Base-by-base conservation (phyloP, 495 filamentous ascomycete species). In the Hapsidospora chrysogenum region DNA sequence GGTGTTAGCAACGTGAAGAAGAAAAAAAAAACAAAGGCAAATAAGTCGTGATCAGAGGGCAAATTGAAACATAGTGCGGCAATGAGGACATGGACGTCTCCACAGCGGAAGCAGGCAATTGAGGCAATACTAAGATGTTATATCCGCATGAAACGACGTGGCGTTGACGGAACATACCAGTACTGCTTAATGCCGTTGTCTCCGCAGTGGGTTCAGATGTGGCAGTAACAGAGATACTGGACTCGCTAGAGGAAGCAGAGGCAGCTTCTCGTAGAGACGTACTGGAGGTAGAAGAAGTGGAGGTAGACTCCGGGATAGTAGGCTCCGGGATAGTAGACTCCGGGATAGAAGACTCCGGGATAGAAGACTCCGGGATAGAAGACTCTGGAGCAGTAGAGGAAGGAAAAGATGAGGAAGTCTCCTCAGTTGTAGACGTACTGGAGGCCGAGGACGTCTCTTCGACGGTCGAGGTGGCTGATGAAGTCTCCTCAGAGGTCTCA, bases 371-470 rank as follows among this genome's bases (percentile, higher is more conserved):
- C n/a, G n/a, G n/a, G n/a, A n/a, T n/a, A n/a, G n/a, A n/a, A n/a
- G n/a, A n/a, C n/a, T n/a, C n/a, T n/a, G 41, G 20, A 2, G 11
- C 23, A 26, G 23, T 6, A 26, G 23, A 26, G 6, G 23, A 6
- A n/a, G n/a, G n/a, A n/a, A n/a, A n/a, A 6, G 23, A 26, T 11
- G 23, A 26, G 23, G 23, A 11, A 11, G 6, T 26, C 6, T 26
- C 23, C 6, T 26, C 23, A 26, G 23, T 26, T 6, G 23, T 26
- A 11, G 23, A 26, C 23, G 11, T 26, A 17, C 20, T 22, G 26
- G 45, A 23, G 22, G 38, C 18, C 16, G 46, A 33, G 20, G 44
- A 29, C 9, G 47, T 39, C 8, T 41, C 42, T 9, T 35, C n/a
- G 4, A 43, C 25, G 25, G 48, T 37, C n/a, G 32, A 29, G 11